Base-by-base conservation (phyloP, 345 rosid genomes). In the Zanthoxylum bungeanum region DNA sequence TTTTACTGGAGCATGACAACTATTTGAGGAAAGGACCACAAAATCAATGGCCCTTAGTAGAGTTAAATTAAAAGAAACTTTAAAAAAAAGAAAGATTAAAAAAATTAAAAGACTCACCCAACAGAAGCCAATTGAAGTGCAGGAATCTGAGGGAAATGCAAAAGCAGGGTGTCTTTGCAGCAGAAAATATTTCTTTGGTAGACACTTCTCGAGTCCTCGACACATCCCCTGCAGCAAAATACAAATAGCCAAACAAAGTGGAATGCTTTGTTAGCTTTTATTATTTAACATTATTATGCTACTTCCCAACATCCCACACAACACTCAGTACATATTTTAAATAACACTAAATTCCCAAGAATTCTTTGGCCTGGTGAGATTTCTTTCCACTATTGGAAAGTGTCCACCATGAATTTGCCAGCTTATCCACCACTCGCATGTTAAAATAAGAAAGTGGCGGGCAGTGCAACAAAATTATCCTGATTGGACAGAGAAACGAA, bases 301-400 rank as follows among this genome's bases (percentile, higher is more conserved):
- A 49, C 76, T 60, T 30, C 66, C 70, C 64, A 56, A 60, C 61
- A 47, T 58, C 69, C 69, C 60, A 69, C 68, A 49, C 25, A 68
- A 40, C 16, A 33, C 69, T 12, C 2, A 30, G 28, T 6, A 3
- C 11, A 57, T 9, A 61, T 52, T 49, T 49, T 40, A 30, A 52
- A 24, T n/a, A 40, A 42, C 27, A 56, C 40, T 60, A 2, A 53
- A 21, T 55, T 62, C 70, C 34, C 27, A 37, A n/a, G 11, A 69
- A 37, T 42, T 21, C 58, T n/a, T 60, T 65, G 19, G 46, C 49
- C 33, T 39, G 27, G 63, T n/a, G 9, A 76, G 79, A 60, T 70
- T 72, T 79, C 51, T 79, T 83, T 75, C 86, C 81, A 73, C 84
- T 79, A 73, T 71, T 75, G 21, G 83, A 74, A 71, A 74, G 74